Base-by-base conservation (phyloP, 495 filamentous ascomycete genomes). In the Hypoxylon fragiforme region DNA sequence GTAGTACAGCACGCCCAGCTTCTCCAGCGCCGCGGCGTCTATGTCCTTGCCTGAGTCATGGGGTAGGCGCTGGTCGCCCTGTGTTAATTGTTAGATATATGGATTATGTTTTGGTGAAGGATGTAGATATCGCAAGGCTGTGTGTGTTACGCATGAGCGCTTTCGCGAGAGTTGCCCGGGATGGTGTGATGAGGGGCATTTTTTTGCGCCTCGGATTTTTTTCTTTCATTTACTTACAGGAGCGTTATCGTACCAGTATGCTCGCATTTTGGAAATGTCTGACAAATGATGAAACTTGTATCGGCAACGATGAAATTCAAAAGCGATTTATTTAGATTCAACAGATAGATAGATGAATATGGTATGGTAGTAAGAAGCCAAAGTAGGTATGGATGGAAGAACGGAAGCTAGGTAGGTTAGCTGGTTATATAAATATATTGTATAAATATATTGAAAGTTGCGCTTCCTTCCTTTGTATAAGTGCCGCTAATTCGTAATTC, bases 61-160 rank as follows among this genome's bases (percentile, higher is more conserved):
- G 56, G 88, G 82, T 41, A 86, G 82, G 58, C 95, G 89, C 73
- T 96, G 95, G 78, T 97, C 95, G 73, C 87, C 90, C 90, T 96
- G 58, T 40, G 22, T 20, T 40, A 8, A 53, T 34, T 37, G 51
- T 44, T 54, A 54, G 44, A 40, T 37, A 13, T 14, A 5, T 5
- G 7, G 14, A 24, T 31, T 50, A 31, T 15, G 3, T n/a, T 13
- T 7, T 31, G 21, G 2, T 44, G 13, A 9, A 4, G 9, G 4
- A 4, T 28, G 4, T 4, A 3, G 14, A 44, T 7, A 15, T 15
- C 15, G 36, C 19, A 36, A 8, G 41, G 28, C 21, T 30, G 21
- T 26, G 28, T 20, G 13, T 35, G 20, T 37, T 8, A 35, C 8
- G 13, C 14, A 11, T 21, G 14, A 30, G 21, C 24, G 42, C 18